A percentile compares a stretch with the other conserved stretches of the same genome.
Evolutionary conservation across 2,329 filamentous ascomycete species (phyloP).

Genomic region (Cytospora piceicola): DNA sequence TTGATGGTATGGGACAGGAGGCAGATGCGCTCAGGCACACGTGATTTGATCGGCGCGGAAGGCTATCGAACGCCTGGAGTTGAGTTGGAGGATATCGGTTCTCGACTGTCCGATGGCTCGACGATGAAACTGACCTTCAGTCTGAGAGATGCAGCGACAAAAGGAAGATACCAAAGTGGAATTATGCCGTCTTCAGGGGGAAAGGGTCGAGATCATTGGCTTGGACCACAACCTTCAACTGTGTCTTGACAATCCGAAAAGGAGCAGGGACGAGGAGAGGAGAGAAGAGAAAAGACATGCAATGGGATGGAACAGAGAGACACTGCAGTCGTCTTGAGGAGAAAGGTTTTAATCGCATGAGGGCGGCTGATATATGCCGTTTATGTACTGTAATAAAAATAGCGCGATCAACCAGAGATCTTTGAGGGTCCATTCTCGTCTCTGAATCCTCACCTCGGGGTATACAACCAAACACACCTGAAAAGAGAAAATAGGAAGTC

Average conservation of each 20-base stretch:
- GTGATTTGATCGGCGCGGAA: neutral
- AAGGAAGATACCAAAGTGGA: neutral
- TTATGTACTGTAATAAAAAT: neutral
- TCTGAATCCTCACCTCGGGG: slow-evolving; percentile 24
- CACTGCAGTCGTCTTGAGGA: neutral
- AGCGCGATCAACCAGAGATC: slow-evolving; percentile 11
- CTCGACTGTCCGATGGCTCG: neutral
- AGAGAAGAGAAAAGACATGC: neutral
- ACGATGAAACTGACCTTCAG: neutral
- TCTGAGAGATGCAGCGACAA: neutral
- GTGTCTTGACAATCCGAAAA: neutral
- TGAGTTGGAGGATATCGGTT: neutral
- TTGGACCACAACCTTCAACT: neutral
- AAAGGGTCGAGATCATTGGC: neutral
- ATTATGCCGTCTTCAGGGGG: neutral
- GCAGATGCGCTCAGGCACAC: neutral
- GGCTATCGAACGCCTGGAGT: neutral
- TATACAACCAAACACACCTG: slow-evolving; percentile 25
- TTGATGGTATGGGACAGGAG: neutral
- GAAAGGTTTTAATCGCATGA: neutral
- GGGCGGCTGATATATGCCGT: neutral
- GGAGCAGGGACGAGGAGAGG: neutral
- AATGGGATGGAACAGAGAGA: neutral
- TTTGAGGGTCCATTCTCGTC: slow-evolving; percentile 24
- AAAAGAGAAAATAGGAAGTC: slow-evolving; percentile 17